Evolutionary conservation across 2,329 filamentous ascomycete genomes (phyloP).

Genomic region (Gaeumannomyces tritici): DNA sequence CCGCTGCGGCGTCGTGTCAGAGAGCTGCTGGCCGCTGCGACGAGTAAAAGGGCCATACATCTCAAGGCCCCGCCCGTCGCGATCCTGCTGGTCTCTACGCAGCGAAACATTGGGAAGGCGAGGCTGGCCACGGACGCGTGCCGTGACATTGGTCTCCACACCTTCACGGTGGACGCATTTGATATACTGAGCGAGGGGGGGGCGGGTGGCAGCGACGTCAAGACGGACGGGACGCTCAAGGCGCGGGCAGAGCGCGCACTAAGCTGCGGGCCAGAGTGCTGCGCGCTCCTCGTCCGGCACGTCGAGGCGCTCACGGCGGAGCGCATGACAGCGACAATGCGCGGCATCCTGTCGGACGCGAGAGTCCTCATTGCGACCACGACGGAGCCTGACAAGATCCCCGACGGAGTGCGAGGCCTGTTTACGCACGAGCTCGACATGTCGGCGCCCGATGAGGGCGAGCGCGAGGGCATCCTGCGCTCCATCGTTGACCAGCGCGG

Average conservation of each 20-base stretch:
- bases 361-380: conserved; percentile 88
- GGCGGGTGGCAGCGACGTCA: conserved; percentile 79
- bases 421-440: conserved; percentile 97
- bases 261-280: conserved; percentile 76
- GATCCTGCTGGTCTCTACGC: conserved; percentile 81
- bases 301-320: conserved; percentile 88
- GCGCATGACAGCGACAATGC: conserved; percentile 75
- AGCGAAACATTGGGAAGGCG: conserved; percentile 89
- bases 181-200: conserved; percentile 90
- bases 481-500: conserved; percentile 69
- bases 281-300: conserved; percentile 77
- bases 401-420: conserved; percentile 77
- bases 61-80: conserved; percentile 81
- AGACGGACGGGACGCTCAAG: conserved; percentile 85
- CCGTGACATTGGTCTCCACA: conserved; percentile 81
- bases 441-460: conserved; percentile 81
- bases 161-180: conserved; percentile 81
- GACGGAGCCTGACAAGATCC: conserved; percentile 88
- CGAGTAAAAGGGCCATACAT: conserved; percentile 77
- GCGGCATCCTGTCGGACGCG: conserved; percentile 61
- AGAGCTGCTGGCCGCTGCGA: conserved; percentile 80
- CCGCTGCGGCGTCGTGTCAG: conserved; percentile 62
- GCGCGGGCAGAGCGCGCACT: conserved; percentile 82
- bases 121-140: conserved; percentile 68
- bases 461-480: conserved; percentile 78